phyloP scores from a whole-genome alignment of 2,329 filamentous ascomycete genomes.

The Ilyonectria sp. region DNA sequence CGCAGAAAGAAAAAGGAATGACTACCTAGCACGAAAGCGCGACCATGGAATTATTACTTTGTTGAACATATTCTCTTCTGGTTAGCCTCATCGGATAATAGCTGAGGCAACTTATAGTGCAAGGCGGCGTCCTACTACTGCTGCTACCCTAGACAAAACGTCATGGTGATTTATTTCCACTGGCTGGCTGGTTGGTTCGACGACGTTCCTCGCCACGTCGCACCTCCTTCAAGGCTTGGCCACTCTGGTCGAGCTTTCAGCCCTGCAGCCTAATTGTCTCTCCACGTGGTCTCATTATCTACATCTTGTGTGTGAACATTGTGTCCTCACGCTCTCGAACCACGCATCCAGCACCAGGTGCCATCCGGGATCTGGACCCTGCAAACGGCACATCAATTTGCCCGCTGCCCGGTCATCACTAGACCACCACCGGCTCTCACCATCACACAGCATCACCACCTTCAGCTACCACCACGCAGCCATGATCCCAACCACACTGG shows the following conservation, averaged over 20 bases:
- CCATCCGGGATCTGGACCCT: not conserved
- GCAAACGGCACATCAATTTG: not conserved
- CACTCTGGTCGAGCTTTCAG: not conserved
- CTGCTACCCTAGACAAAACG: not conserved
- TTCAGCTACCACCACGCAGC: conserved; percentile 27
- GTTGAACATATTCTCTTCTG: not conserved
- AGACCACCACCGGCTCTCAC: conserved; percentile 5
- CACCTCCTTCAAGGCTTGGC: not conserved
- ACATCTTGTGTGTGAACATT: not conserved
- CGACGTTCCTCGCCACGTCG: not conserved
- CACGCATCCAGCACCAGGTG: not conserved
- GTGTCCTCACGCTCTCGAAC: not conserved
- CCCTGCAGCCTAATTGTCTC: not conserved
- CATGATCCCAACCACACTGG: conserved; percentile 49
- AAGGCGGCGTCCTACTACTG: not conserved
- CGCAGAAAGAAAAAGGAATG: too few species aligned
- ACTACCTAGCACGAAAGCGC: not conserved
- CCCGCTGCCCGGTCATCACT: not conserved
- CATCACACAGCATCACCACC: not conserved
- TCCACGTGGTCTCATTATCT: not conserved
- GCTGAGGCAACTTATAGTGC: not conserved
- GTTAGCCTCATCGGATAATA: not conserved
- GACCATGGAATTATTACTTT: not conserved
- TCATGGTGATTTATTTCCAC: not conserved
- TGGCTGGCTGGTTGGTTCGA: not conserved